These are phyloP conservation scores for Inga oerstediana DNA, from an alignment of 306 rosid genomes.

Conservation along the genomic window DNA sequence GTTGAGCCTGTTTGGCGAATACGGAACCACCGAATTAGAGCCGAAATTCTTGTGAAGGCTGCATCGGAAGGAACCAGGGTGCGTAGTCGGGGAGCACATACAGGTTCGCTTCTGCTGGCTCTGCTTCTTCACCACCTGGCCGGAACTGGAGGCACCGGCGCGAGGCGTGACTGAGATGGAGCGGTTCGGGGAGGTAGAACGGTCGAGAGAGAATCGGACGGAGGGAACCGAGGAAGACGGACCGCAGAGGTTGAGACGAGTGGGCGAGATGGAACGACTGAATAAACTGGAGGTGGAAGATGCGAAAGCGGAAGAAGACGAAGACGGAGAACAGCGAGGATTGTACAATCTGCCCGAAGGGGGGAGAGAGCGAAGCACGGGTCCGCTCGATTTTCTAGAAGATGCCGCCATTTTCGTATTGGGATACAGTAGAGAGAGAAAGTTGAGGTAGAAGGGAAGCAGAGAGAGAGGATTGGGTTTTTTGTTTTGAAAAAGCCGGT, in stretches of 20 bases:
- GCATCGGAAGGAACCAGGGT: constrained; percentile 71
- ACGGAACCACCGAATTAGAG: constrained; percentile 36
- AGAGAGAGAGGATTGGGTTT: neutral
- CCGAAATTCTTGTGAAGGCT: constrained; percentile 33
- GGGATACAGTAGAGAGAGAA: constrained; percentile 18
- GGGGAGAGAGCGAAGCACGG: constrained; percentile 47
- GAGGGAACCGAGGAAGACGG: constrained; percentile 53
- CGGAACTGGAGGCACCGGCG: constrained; percentile 9
- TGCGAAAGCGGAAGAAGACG: constrained; percentile 61
- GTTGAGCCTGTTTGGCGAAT: constrained; percentile 60
- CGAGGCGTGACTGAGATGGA: constrained; percentile 56
- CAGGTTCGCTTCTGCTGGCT: constrained; percentile 61
- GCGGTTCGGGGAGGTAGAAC: constrained; percentile 67
- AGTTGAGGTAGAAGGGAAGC: neutral
- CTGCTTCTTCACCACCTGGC: constrained; percentile 43
- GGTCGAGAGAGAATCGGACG: constrained; percentile 56
- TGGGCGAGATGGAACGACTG: constrained; percentile 56
- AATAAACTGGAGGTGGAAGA: constrained; percentile 62
- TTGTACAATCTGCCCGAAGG: constrained; percentile 51
- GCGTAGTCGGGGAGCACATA: constrained; percentile 79
- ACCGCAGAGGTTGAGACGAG: constrained; percentile 50
- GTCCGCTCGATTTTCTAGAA: constrained; percentile 63
- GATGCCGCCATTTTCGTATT: constrained; percentile 56
- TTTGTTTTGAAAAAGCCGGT: neutral
- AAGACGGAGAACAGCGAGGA: constrained; percentile 10